Evolutionary conservation across 1,139 yeast species (phyloP).

Genomic region (Kurtzmaniella quercitrusa): DNA sequence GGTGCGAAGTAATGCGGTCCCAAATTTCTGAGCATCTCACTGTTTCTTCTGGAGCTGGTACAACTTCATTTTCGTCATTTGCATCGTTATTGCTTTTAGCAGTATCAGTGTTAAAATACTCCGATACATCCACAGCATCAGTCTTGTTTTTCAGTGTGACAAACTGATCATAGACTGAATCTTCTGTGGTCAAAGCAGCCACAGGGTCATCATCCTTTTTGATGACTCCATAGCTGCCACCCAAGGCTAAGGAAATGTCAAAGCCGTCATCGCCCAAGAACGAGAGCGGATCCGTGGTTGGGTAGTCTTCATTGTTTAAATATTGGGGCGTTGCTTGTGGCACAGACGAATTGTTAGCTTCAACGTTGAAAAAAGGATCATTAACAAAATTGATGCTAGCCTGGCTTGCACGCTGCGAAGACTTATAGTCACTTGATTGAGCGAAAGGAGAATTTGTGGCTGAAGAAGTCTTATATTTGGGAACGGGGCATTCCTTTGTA

Average conservation of each 20-base stretch:
- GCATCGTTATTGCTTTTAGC: not conserved
- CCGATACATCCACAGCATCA: not conserved
- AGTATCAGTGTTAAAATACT: not conserved
- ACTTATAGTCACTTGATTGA: slow-evolving; percentile 8
- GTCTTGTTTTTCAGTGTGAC: slow-evolving; percentile 17
- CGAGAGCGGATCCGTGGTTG: slow-evolving; percentile 36
- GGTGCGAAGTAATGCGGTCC: slow-evolving; percentile 94
- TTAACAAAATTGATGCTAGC: slow-evolving; percentile 14
- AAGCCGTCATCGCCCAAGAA: slow-evolving; percentile 44
- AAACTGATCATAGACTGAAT: slow-evolving; percentile 66
- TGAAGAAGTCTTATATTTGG: slow-evolving; percentile 35
- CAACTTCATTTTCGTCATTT: slow-evolving; percentile 19
- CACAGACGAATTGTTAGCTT: slow-evolving; percentile 16
- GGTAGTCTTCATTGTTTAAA: slow-evolving; percentile 1
- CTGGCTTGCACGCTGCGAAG: not conserved
- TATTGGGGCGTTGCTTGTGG: slow-evolving; percentile 5
- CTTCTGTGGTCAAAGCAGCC: slow-evolving; percentile 51
- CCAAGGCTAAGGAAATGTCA: slow-evolving; percentile 50
- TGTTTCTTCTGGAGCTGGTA: slow-evolving; percentile 48
- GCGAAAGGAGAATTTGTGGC: slow-evolving; percentile 17
- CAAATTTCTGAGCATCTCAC: slow-evolving; percentile 87
- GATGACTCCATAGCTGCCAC: slow-evolving; percentile 16
- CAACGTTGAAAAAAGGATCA: slow-evolving; percentile 27
- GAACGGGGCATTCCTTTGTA: slow-evolving; percentile 64
- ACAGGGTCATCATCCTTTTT: slow-evolving; percentile 24